phyloP scores from a whole-genome alignment of 2,329 filamentous ascomycete species.

The Aspergillus pseudonomiae region DNA sequence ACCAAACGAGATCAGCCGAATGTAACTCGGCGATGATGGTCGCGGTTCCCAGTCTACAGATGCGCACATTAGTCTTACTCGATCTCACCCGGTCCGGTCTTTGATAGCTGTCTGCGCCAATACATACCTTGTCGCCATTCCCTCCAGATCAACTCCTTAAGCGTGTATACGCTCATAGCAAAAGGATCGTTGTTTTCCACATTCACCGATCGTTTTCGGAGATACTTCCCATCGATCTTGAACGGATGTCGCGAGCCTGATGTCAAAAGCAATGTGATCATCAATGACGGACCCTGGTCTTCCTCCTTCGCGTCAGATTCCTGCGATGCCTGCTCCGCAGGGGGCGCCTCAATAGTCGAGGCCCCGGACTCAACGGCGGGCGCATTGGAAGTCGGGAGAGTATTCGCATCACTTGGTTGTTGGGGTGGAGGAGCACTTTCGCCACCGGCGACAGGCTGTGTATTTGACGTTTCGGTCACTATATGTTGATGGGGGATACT shows the following conservation, averaged over 20 bases:
- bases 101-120: not conserved
- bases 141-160: slow-evolving; percentile 90
- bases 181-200: slow-evolving; percentile 80
- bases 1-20: slow-evolving; percentile 89
- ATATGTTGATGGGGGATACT: slow-evolving; percentile 13
- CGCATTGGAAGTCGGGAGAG: slow-evolving; percentile 15
- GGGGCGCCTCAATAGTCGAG: slow-evolving; percentile 23
- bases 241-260: slow-evolving; percentile 85
- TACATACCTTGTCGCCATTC: slow-evolving; percentile 78
- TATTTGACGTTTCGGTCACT: slow-evolving; percentile 15
- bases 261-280: slow-evolving; percentile 80
- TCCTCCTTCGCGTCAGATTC: slow-evolving; percentile 38
- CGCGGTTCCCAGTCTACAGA: slow-evolving; percentile 77
- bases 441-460: slow-evolving; percentile 26
- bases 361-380: slow-evolving; percentile 27
- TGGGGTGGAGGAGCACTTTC: slow-evolving; percentile 24
- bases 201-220: slow-evolving; percentile 76
- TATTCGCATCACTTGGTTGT: slow-evolving; percentile 17
- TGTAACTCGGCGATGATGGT: slow-evolving; percentile 83
- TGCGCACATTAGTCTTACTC: slow-evolving; percentile 10
- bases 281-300: slow-evolving; percentile 39
- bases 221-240: slow-evolving; percentile 83
- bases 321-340: slow-evolving; percentile 25
- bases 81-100: not conserved
- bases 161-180: slow-evolving; percentile 86